phyloP scores from a whole-genome alignment of 305 asterid genomes.

The Fraxinus dipetala region DNA sequence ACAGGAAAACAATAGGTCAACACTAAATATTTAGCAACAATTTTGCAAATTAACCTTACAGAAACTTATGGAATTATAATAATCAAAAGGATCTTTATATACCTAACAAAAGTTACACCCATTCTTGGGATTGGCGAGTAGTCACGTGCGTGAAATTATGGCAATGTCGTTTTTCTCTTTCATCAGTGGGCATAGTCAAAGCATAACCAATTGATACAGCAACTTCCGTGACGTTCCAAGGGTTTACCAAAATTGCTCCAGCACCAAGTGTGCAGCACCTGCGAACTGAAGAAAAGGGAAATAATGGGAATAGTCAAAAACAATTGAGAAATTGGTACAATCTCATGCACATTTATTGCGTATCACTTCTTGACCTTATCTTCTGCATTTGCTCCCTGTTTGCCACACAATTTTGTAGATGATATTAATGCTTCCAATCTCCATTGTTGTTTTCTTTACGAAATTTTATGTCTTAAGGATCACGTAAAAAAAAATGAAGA shows the following conservation, averaged over 20 bases:
- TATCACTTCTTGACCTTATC: background rate
- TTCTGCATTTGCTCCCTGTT: background rate
- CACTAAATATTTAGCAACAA: constrained; percentile 8
- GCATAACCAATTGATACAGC: constrained; percentile 80
- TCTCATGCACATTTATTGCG: background rate
- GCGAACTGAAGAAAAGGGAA: constrained; percentile 57
- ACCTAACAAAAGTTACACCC: constrained; percentile 97
- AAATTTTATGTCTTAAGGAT: background rate
- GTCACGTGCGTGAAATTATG: constrained; percentile 84
- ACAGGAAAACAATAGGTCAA: constrained; percentile 18
- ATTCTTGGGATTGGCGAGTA: constrained; percentile 86
- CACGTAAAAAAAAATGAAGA: background rate
- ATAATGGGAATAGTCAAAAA: background rate
- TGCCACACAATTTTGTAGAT: background rate
- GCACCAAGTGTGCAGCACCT: constrained; percentile 98
- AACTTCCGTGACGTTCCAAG: constrained; percentile 91
- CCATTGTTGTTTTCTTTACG: background rate
- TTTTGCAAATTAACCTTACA: background rate
- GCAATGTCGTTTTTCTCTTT: constrained; percentile 80
- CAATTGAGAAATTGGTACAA: background rate
- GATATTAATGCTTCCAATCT: background rate
- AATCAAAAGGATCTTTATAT: constrained; percentile 1
- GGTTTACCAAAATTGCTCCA: constrained; percentile 85
- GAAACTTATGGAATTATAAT: background rate
- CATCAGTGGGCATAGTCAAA: constrained; percentile 71